These are phyloP conservation scores for Nitzschia sp. DNA, from an alignment of 108 stramenopile genomes.

Conservation along the genomic window DNA sequence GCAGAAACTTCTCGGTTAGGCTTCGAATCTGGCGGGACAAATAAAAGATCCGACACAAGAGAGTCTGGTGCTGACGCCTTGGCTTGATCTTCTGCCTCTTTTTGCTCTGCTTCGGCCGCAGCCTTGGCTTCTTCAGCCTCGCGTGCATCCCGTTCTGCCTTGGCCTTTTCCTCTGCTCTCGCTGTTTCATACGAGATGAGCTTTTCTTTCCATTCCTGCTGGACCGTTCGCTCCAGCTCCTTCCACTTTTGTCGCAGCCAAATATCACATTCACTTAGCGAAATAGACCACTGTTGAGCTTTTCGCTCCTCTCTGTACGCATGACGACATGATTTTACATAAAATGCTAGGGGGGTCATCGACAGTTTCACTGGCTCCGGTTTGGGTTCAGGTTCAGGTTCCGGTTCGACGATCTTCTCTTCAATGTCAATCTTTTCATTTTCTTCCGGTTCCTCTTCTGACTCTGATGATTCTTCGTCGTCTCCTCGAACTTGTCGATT, in stretches of 20 bases:
- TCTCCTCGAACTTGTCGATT: constrained; percentile 29
- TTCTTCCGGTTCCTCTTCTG: constrained; percentile 16
- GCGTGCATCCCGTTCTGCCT: constrained; percentile 8
- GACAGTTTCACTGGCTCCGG: not conserved
- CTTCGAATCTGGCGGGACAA: too few species aligned
- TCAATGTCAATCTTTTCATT: not conserved
- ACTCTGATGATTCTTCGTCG: constrained; percentile 23
- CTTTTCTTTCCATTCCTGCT: constrained; percentile 4
- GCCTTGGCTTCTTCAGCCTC: constrained; percentile 16
- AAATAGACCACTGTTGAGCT: not conserved
- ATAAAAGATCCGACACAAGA: not conserved
- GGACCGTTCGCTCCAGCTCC: not conserved
- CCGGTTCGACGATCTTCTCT: not conserved
- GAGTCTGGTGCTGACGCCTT: not conserved
- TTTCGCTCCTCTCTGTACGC: constrained; percentile 23
- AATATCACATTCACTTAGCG: constrained; percentile 7
- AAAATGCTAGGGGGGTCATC: constrained; percentile 26
- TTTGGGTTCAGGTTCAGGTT: not conserved
- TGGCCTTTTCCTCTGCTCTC: constrained; percentile 3
- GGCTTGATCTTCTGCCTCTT: not conserved
- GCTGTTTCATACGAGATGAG: constrained; percentile 2
- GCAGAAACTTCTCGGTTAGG: too few species aligned
- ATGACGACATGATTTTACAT: constrained; percentile 18
- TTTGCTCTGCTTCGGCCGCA: constrained; percentile 12
- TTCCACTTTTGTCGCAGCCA: constrained; percentile 13